phyloP scores from a whole-genome alignment of 768 basidiomycete genomes.

The Dentipellis sp. region DNA sequence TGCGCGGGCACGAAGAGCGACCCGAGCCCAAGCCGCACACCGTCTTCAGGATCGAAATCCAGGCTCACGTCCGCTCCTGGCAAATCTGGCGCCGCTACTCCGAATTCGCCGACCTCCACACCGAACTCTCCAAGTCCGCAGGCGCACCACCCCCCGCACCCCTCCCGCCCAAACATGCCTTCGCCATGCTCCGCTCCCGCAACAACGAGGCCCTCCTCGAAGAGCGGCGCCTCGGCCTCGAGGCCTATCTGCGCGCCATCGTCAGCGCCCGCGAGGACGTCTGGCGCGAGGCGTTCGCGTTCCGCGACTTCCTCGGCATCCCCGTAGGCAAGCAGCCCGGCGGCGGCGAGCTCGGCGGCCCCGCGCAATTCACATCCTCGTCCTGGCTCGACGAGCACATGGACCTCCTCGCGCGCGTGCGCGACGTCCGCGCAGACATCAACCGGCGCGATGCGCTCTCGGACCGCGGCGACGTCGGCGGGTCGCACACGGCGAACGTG shows the following conservation, averaged over 20 bases:
- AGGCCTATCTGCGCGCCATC: slow-evolving; percentile 81
- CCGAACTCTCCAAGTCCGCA: slow-evolving; percentile 71
- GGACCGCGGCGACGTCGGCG: slow-evolving; percentile 61
- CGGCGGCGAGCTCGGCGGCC: slow-evolving; percentile 19
- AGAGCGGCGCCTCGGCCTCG: slow-evolving; percentile 69
- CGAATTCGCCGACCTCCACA: slow-evolving; percentile 84
- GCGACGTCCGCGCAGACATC: slow-evolving; percentile 78
- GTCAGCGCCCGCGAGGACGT: slow-evolving; percentile 69
- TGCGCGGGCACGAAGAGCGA: slow-evolving; percentile 63
- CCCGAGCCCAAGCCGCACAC: slow-evolving; percentile 65
- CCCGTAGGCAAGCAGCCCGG: slow-evolving; percentile 44
- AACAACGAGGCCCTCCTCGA: slow-evolving; percentile 58
- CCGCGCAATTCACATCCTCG: slow-evolving; percentile 55
- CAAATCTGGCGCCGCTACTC: slow-evolving; percentile 92
- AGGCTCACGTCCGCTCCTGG: slow-evolving; percentile 88
- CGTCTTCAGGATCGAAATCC: slow-evolving; percentile 77
- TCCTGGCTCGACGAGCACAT: slow-evolving; percentile 89
- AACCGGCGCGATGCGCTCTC: slow-evolving; percentile 82
- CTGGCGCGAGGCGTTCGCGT: slow-evolving; percentile 74
- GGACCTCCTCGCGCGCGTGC: slow-evolving; percentile 64
- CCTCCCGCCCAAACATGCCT: slow-evolving; percentile 81
- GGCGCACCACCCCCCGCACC: slow-evolving; percentile 67
- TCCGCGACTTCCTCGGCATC: slow-evolving; percentile 82
- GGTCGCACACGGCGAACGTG: slow-evolving; percentile 72
- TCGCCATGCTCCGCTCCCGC: slow-evolving; percentile 55